Evolutionary conservation across 768 basidiomycete species (phyloP).

Genomic region (Mycena crocata): DNA sequence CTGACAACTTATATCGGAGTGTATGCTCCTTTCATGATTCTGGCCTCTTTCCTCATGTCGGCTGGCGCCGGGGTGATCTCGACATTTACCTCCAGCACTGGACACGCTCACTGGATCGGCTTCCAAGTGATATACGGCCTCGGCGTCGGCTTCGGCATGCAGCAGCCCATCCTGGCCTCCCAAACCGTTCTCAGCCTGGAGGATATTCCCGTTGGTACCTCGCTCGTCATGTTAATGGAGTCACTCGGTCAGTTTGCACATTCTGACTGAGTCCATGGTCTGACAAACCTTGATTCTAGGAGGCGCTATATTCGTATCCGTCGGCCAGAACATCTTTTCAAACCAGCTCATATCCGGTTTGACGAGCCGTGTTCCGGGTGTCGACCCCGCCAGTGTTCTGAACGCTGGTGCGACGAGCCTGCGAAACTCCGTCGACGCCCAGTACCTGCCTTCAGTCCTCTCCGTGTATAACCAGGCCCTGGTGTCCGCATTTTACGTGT

Average conservation of each 20-base stretch:
- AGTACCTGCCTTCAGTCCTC: background rate
- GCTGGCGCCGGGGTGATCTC: conserved; percentile 51
- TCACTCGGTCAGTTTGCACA: conserved; percentile 8
- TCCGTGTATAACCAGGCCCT: conserved; percentile 16
- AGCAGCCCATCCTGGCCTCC: conserved; percentile 31
- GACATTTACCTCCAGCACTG: conserved; percentile 38
- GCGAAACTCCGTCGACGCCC: background rate
- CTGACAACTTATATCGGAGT: conserved; percentile 45
- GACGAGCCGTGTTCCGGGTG: background rate
- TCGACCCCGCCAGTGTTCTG: conserved; percentile 4
- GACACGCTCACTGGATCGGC: conserved; percentile 31
- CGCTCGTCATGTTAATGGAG: conserved; percentile 32
- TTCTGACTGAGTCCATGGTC: background rate
- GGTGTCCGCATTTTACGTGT: background rate
- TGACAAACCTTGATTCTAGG: background rate
- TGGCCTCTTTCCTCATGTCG: conserved; percentile 44
- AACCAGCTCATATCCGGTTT: conserved; percentile 6
- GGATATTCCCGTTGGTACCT: conserved; percentile 30
- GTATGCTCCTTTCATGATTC: conserved; percentile 46
- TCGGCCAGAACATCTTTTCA: conserved; percentile 32
- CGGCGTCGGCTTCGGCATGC: conserved; percentile 42
- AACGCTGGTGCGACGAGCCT: conserved; percentile 16
- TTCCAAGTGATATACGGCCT: conserved; percentile 40
- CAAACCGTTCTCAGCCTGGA: conserved; percentile 28
- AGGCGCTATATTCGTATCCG: conserved; percentile 34